These are phyloP conservation scores for Rhytidhysteron rufulum DNA, from an alignment of 2,329 filamentous ascomycete species.

Conservation along the genomic window DNA sequence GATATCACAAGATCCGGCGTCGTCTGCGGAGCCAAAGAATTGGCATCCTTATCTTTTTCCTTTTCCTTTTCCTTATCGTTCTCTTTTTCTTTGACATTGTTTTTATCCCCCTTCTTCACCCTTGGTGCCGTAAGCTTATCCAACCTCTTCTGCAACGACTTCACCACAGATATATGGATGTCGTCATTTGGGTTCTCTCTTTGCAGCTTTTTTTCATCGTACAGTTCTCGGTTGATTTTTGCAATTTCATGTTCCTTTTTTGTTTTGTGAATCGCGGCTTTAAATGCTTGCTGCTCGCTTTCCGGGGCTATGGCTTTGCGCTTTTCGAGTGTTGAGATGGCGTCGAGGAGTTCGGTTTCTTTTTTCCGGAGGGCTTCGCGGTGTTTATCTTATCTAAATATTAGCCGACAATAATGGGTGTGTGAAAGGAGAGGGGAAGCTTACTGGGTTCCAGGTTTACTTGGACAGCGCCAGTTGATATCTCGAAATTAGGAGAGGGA, in stretches of 20 bases:
- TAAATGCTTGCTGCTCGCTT: not conserved
- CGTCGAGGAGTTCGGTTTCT: not conserved
- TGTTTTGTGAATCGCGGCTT: not conserved
- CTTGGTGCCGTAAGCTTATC: not conserved
- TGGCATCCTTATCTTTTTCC: too few relatives aligned
- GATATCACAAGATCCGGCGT: too few relatives aligned
- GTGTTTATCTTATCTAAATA: not conserved
- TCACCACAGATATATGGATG: not conserved
- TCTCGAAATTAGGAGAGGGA: constrained; percentile 2
- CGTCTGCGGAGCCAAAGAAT: too few relatives aligned
- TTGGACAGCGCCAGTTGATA: too few relatives aligned
- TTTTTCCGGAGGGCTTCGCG: not conserved
- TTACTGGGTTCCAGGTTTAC: too few relatives aligned
- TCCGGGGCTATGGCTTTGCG: not conserved
- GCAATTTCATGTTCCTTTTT: not conserved
- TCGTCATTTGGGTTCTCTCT: not conserved
- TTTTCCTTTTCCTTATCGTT: too few relatives aligned
- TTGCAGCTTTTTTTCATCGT: not conserved
- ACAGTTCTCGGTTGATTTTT: not conserved
- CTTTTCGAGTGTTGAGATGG: not conserved
- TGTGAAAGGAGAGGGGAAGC: too few relatives aligned
- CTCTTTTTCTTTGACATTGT: too few relatives aligned
- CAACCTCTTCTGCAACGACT: not conserved
- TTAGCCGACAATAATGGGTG: not conserved
- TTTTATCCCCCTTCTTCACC: too few relatives aligned